Base-by-base conservation (phyloP, 306 rosid species). In the Datisca glomerata region DNA sequence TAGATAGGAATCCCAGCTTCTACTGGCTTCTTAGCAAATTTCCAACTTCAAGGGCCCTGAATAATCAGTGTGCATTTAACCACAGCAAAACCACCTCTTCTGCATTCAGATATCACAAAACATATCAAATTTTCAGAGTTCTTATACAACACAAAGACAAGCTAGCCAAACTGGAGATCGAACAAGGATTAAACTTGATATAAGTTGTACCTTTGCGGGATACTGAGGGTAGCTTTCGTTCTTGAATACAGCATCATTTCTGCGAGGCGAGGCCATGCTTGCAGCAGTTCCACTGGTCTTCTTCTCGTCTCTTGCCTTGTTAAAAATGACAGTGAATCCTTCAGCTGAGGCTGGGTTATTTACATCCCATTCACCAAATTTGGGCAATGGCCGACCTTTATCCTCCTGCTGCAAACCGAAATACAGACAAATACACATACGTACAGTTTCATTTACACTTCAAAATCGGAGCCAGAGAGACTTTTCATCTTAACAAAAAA, bases 331-430 rank as follows among this genome's bases (percentile, higher is more conserved):
- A 3, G 93, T 81, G 54, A 71, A 86, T 43, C 91, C 93, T 72
- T 81, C 96, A 0, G 96, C 91, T 21, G 93, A 67, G 8, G 96
- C 85, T 8, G 96, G 96, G 49, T 80, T 69, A 31, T 74, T 80
- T 28, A 85, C 96, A 66, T 78, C 91, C 96, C 96, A 85, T 61
- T 80, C 89, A 1, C 96, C 96, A 45, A 85, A 85, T 62, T 81
- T 81, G 1, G 96, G 96, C 60, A 86, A 49, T 43, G 86, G 61
- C 18, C 72, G 60, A 42, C 78, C 83, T 47, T 41, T 70, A 19
- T 75, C 83, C 67, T 78, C 75, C 83, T 81, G 45, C 8, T 21
- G 19, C 9, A 24, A 49, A 18, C 12, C 41, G 23, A 29, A 16
- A 29, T 5, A 15, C 4, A 18, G 18, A 5, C 21, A 38, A 14